phyloP scores from a whole-genome alignment of 371 early-diverging fungal genomes.

The Smittium culicis region DNA sequence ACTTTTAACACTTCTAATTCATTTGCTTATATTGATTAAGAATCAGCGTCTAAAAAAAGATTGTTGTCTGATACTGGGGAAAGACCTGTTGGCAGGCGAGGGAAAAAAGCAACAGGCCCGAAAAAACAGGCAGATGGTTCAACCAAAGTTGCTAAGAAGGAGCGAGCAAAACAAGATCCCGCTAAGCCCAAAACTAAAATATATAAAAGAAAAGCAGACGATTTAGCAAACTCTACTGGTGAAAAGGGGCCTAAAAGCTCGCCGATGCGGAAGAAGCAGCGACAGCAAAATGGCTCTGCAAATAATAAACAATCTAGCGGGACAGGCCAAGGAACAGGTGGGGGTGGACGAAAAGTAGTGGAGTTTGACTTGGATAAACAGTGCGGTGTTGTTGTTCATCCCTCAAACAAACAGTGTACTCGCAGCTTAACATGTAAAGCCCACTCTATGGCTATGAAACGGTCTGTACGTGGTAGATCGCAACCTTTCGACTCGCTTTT shows the following conservation, averaged over 20 bases:
- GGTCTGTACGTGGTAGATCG: slow-evolving; percentile 58
- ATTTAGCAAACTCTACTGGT: slow-evolving; percentile 15
- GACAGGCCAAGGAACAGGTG: neutral
- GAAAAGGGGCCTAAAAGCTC: neutral
- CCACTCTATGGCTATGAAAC: slow-evolving; percentile 69
- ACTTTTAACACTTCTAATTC: neutral
- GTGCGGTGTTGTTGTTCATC: slow-evolving; percentile 54
- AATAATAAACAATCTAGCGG: neutral
- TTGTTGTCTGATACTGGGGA: neutral
- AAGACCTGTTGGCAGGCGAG: neutral
- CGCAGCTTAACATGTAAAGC: slow-evolving; percentile 73
- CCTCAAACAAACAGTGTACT: slow-evolving; percentile 46
- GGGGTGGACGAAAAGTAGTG: neutral
- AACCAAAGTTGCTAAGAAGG: neutral
- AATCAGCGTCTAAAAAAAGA: neutral
- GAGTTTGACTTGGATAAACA: slow-evolving; percentile 61
- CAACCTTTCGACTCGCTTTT: slow-evolving; percentile 57
- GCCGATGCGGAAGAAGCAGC: neutral
- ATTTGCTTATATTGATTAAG: neutral
- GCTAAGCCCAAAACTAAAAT: neutral
- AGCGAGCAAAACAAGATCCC: neutral
- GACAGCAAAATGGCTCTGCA: neutral
- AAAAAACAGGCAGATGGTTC: neutral
- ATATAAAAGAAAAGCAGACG: neutral
- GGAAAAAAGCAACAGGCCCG: neutral